Base-by-base conservation (phyloP, 1,284 basidiomycete species). In the Sphaerobolus stellatus region DNA sequence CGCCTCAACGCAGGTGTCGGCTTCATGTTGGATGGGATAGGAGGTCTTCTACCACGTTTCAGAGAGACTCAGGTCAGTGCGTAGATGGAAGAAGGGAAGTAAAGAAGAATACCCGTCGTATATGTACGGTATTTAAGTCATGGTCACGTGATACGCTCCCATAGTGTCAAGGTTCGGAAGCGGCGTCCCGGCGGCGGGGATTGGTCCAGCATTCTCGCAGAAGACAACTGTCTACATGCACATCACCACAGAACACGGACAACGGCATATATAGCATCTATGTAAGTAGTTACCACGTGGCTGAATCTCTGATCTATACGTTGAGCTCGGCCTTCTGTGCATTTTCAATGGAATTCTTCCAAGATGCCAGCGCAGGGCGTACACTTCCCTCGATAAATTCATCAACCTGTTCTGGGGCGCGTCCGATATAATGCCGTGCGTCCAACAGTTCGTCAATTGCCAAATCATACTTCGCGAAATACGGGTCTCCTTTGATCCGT, bases 321-420 rank as follows among this genome's bases (percentile, higher is more conserved):
- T 51, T 62, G 27, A 65, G 45, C 50, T 62, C 61, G 5, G 57
- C 58, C 47, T 57, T 73, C 20, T 46, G 33, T 14, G 44, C 20
- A 11, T 46, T 34, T 18, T 64, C 66, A 28, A 90, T 75, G 25
- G 88, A 86, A 34, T 75, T 77, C 61, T 83, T 77, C 53, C 93
- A 70, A 61, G 86, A 83, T 27, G 76, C 70, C 63, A 99, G 74
- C 5, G 90, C 94, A n/a, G 95, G 94, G 55, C 75, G 71, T 29
- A 98, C 95, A 90, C 92, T 96, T 9, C 95, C 90, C 66, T 74
- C 76, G 56, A 98, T 66, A 73, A 98, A 99, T 61, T 71, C 75
- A 70, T 92, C 90, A n/a, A 96, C 94, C 75, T 97, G 94, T 69
- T 97, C 83, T 2, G 94, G 92, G 8, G 94, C 94, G 30, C 94